Base-by-base conservation (phyloP, 495 filamentous ascomycete genomes). In the Daldinia bambusicola region DNA sequence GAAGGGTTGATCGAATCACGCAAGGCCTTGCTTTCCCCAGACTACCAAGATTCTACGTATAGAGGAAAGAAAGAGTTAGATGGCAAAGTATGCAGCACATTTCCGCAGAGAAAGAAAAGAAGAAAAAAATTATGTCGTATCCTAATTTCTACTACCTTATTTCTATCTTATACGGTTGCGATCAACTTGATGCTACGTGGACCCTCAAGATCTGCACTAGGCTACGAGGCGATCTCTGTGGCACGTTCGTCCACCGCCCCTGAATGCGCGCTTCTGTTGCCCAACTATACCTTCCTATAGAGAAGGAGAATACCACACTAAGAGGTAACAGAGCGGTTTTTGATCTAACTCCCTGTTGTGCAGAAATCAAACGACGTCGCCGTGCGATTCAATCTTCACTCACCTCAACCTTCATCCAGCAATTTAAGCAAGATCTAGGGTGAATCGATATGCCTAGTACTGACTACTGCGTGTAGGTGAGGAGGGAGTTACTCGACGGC, bases 141-240 rank as follows among this genome's bases (percentile, higher is more conserved):
- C 55, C 18, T 52, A 58, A 57, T 56, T 41, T 55, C 43, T 41
- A 18, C 55, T 68, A 64, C 70, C 70, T 34, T 58, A 48, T 57
- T 62, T 50, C 22, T 60, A 48, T 41, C 45, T 32, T 60, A 26
- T 57, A 55, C 38, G 61, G 61, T 58, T 43, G 41, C 52, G 57
- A 57, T 66, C 53, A 48, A 48, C 52, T n/a, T 63, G 18, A 65
- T 65, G 56, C 51, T 57, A 72, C 70, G 57, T 58, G 41, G 51
- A 53, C 52, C 60, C 36, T 66, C 56, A 22, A 69, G 70, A 72
- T 72, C 70, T 72, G 37, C 70, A 31, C 65, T 26, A 66, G 70
- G 56, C 57, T 72, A 58, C 57, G 56, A 66, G 65, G 56, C 56
- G 66, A 72, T 69, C 70, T 72, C 56, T 66, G 70, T 72, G 57